Conservation (phyloP, 1,139 yeast genomes). For the Yamadazyma epiphylla region DNA sequence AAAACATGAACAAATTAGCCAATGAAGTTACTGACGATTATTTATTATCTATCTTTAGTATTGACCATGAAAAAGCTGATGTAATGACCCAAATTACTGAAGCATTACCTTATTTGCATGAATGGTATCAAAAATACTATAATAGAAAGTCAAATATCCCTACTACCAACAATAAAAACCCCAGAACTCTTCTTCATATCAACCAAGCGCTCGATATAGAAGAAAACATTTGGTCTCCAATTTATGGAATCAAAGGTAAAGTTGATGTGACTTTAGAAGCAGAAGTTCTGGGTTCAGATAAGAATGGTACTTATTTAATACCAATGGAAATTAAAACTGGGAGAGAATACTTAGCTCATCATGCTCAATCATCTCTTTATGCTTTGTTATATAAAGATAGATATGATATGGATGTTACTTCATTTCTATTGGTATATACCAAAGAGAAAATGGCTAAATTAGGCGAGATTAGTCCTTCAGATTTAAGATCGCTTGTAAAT, state of each 20-base stretch:
- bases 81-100: conserved; percentile 27
- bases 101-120: conserved; percentile 55
- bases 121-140: conserved; percentile 58
- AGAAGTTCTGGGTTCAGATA: conserved; percentile 22
- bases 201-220: conserved; percentile 76
- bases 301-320: conserved; percentile 44
- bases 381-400: conserved; percentile 76
- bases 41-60: conserved; percentile 52
- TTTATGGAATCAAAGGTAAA: conserved; percentile 86
- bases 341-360: conserved; percentile 59
- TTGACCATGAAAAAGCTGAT: conserved; percentile 47
- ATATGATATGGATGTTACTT: conserved; percentile 62
- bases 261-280: conserved; percentile 85
- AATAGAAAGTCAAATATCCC: conserved; percentile 25
- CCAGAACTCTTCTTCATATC: conserved; percentile 50
- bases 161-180: conserved; percentile 26
- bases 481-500: conserved; percentile 60
- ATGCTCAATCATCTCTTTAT: conserved; percentile 87
- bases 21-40: conserved; percentile 41
- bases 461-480: conserved; percentile 52
- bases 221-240: conserved; percentile 89
- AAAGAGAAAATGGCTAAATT: conserved; percentile 54
- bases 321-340: conserved; percentile 95
- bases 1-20: conserved; percentile 41
- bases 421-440: conserved; percentile 73